Conservation (phyloP, 345 rosid species). For the Aethionema arabicum region DNA sequence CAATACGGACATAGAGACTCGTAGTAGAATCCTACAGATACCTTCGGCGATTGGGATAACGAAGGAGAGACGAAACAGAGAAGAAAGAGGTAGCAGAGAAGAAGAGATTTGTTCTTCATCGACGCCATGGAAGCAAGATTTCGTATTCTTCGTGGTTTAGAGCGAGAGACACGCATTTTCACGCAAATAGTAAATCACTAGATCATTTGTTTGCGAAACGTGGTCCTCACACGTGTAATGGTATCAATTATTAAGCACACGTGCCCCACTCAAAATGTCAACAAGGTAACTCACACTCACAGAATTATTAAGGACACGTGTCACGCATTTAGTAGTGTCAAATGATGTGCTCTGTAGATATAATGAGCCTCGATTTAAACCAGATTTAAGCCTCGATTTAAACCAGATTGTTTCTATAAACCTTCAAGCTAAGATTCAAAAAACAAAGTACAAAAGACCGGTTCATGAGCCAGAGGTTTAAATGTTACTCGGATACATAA, state of each 20-base stretch:
- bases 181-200: no score
- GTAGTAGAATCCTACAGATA: conserved; percentile 59
- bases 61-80: conserved; percentile 15
- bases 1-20: conserved; percentile 86
- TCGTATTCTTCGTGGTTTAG: no score
- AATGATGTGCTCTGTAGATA: no score
- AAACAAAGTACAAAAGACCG: neutral
- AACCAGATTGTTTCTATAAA: conserved; percentile 1
- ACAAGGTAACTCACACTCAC: no score
- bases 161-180: no score
- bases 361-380: neutral
- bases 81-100: conserved; percentile 24
- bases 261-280: no score
- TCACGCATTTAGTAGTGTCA: no score
- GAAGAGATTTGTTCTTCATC: conserved; percentile 17
- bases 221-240: no score
- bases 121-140: conserved; percentile 25
- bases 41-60: conserved; percentile 40
- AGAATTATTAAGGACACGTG: no score
- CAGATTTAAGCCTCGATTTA: neutral
- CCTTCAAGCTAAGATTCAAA: conserved; percentile 5
- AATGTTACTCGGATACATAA: conserved; percentile 87
- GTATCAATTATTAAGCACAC: no score
- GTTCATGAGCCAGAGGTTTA: conserved; percentile 38
- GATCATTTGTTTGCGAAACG: no score